These are phyloP conservation scores for Syzygium aromaticum DNA, from an alignment of 345 rosid genomes.

Conservation along the genomic window DNA sequence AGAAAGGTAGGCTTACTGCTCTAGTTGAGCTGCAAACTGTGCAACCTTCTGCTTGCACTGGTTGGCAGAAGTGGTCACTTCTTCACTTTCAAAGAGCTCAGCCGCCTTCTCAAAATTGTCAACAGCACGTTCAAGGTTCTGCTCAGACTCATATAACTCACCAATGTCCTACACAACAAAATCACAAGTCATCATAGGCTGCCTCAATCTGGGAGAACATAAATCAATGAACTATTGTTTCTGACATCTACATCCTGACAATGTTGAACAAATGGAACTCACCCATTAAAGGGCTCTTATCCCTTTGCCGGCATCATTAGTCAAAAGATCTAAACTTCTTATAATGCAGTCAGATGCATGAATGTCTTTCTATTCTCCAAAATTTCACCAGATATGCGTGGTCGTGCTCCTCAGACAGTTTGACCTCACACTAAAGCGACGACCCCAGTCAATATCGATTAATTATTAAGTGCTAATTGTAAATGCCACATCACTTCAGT, in stretches of 20 bases:
- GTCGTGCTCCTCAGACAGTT: not conserved
- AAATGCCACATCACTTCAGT: not conserved
- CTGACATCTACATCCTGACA: not conserved
- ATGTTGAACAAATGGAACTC: not conserved
- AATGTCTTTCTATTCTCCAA: not conserved
- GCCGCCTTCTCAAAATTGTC: conserved; percentile 69
- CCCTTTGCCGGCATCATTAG: not conserved
- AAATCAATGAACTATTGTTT: not conserved
- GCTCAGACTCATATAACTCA: conserved; percentile 60
- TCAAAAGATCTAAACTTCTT: not conserved
- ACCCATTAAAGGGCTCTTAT: not conserved
- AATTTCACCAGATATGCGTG: not conserved
- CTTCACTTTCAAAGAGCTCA: conserved; percentile 76
- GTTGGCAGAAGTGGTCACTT: conserved; percentile 87
- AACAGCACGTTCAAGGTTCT: conserved; percentile 54
- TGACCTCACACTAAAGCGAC: not conserved
- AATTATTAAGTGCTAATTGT: not conserved
- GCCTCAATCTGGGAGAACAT: not conserved
- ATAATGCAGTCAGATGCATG: not conserved
- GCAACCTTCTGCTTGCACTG: conserved; percentile 99
- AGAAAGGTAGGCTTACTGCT: conserved; percentile 50
- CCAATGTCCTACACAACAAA: conserved; percentile 63
- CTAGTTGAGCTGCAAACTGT: conserved; percentile 84
- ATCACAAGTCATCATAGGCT: not conserved
- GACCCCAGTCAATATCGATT: not conserved